Base-by-base conservation (phyloP, 2,329 filamentous ascomycete genomes). In the Moelleriella libera region DNA sequence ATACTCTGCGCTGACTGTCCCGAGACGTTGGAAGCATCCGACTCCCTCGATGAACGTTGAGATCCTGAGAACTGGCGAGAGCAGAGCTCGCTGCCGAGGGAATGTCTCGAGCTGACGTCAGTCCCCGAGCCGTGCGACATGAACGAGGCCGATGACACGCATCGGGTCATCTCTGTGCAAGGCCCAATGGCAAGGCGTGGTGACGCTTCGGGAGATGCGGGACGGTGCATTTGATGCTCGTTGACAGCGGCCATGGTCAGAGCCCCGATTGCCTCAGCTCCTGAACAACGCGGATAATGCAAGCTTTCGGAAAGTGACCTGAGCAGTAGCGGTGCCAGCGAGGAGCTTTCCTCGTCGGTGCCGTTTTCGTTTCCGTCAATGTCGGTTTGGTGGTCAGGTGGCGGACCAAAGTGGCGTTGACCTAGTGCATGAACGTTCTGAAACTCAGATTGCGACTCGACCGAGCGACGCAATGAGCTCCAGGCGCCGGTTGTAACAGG, bases 21-120 rank as follows among this genome's bases (percentile, higher is more conserved):
- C 30, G 67, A 68, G 12, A 55, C 49, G 41, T 52, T 55, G 30
- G 62, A 60, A 46, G 66, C 57, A 41, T 74, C 70, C 39, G 72
- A 74, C 34, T 57, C 64, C 42, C 68, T 65, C 11, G 68, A 68
- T 14, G 68, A 68, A 40, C 63, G 60, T 48, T 68, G 76, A 63
- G 76, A 81, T 39, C 68, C 71, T n/a, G 80, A 83, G 11, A 81
- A 84, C 48, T 80, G 75, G 49, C 78, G 78, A 51, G 72, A 74
- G 45, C 53, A 52, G 37, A 73, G 64, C 49, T 71, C 63, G 69
- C 81, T 70, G 60, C 75, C 69, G 21, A 79, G 61, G 3, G 77
- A 80, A 51, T 79, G 71, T 45, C 75, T 68, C 43, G 67, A 66
- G 45, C 66, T 64, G 41, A 62, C 64, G 55, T 76, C 66, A 52